A percentile compares a stretch with the other conserved stretches of the same genome.
Evolutionary conservation across 2,329 filamentous ascomycete genomes (phyloP).

Genomic region (Metarhizium robertsii): DNA sequence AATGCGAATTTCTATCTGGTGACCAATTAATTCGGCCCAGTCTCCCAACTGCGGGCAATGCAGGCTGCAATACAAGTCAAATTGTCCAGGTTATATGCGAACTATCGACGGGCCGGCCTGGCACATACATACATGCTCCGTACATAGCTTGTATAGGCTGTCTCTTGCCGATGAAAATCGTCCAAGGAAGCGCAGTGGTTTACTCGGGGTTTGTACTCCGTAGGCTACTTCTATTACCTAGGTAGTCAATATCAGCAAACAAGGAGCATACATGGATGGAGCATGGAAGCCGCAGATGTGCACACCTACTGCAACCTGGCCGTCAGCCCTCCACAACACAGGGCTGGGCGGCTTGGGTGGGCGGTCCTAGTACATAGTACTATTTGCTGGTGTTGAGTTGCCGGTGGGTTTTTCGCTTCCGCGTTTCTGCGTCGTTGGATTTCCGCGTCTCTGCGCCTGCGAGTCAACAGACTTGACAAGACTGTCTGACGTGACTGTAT

Average conservation of each 20-base stretch:
- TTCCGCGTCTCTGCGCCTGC: too few species aligned
- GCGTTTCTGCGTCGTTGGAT: background rate
- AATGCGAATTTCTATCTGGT: background rate
- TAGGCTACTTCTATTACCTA: background rate
- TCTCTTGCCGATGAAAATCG: background rate
- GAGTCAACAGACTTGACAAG: background rate
- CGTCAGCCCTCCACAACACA: background rate
- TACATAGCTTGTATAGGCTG: background rate
- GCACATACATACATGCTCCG: too few species aligned
- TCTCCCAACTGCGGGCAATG: background rate
- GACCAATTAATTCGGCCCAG: background rate
- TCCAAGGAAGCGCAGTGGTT: background rate
- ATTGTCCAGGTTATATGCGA: background rate
- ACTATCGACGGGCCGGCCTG: background rate
- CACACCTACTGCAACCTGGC: background rate
- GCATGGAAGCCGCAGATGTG: background rate
- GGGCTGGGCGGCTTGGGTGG: background rate
- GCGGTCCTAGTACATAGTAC: background rate
- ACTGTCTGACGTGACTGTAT: background rate
- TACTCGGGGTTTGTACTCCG: background rate
- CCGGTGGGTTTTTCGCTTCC: constrained; percentile 1
- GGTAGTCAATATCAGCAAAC: background rate
- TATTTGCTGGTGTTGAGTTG: background rate
- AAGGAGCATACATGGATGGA: background rate
- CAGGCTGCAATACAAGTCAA: background rate